Evolutionary conservation across 139 green algal genomes (phyloP), one percentile per base, ranked within the genome.

Genomic region (Dunaliella sp.): DNA sequence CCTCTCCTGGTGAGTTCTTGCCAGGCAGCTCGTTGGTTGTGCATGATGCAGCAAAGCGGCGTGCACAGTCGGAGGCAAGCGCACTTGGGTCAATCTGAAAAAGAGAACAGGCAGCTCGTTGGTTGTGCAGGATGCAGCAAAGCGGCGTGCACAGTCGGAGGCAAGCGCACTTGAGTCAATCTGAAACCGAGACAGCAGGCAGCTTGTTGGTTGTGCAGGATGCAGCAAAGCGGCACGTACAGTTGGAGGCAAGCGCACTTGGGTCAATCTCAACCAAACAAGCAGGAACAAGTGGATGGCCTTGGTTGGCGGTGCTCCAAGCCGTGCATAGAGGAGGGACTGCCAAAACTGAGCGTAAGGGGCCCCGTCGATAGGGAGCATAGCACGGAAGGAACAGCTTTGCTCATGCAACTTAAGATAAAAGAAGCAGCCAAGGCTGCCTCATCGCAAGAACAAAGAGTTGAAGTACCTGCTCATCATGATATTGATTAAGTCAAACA

Each of bases 1-100:
- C 87, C 25, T 90, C 76, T 1, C 86, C 88, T 25, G 83, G 36
- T n/a, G 77, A 80, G 33, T 78, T 73, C 77, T 94, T 93, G 59
- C 89, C 89, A 2, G 88, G 88, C 38, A 93, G 78, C 36, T 91
- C 88, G 7, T 82, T 72, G 21, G 90, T 48, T 21, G 81, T 91
- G 1, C 89, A 90, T 35, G 78, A 72, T 37, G 80, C 89, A 0
- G 91, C 91, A 82, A 91, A 92, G 76, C 85, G 85, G 38, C 74
- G 72, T 36, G 78, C 59, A 38, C 80, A 88, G 32, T 85, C 85
- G 3, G 25, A 76, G 22, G 85, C 37, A 22, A 88, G 72, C 73
- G 84, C 79, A 28, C 25, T 48, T 30, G 80, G 16, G 36, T 83
- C 36, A 36, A 83, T 30, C 78, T 73, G 36, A 1, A 81, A 38